phyloP scores from a whole-genome alignment of 192 early-diverging fungal species.

The Hyaloraphidium curvatum region DNA sequence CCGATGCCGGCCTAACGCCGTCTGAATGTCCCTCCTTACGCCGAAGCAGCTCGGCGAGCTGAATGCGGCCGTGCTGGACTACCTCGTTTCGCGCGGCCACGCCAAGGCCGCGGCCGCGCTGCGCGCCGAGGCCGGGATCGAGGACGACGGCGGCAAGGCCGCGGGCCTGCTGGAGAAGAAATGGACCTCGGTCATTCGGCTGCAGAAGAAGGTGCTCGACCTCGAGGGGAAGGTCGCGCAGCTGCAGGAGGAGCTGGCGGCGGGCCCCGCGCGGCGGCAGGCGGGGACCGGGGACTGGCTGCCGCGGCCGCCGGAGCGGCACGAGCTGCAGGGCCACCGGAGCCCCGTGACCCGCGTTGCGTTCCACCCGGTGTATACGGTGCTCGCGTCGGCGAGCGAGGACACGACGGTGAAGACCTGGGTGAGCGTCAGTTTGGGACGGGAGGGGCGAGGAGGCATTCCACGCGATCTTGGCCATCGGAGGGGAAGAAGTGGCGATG shows the following conservation, averaged over 20 bases:
- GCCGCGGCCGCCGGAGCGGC: conserved; percentile 60
- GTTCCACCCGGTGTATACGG: conserved; percentile 70
- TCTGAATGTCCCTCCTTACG: too few relatives aligned
- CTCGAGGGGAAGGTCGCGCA: conserved; percentile 62
- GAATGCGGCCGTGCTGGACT: conserved; percentile 83
- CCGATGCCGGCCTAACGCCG: too few relatives aligned
- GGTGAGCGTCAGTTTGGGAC: conserved; percentile 14
- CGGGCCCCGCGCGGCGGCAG: conserved; percentile 25
- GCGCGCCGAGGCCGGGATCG: conserved; percentile 46
- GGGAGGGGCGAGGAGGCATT: neutral
- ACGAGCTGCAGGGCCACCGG: conserved; percentile 56
- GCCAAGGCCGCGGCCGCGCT: conserved; percentile 44
- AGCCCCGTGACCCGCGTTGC: conserved; percentile 57
- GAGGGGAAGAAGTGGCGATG: too few relatives aligned
- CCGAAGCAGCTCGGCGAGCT: too few relatives aligned
- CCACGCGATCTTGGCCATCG: too few relatives aligned
- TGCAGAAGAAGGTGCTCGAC: conserved; percentile 92
- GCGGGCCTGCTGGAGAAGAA: conserved; percentile 73
- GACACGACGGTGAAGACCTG: conserved; percentile 84
- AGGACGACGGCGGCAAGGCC: conserved; percentile 54
- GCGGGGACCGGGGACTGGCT: conserved; percentile 47
- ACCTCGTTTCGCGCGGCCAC: conserved; percentile 58
- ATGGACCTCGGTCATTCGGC: conserved; percentile 84
- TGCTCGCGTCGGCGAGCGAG: conserved; percentile 73
- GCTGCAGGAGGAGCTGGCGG: conserved; percentile 51